Evolutionary conservation across 495 filamentous ascomycete genomes (phyloP), one percentile per base, ranked within the genome.

Genomic region (Polyplosphaeria fusca): DNA sequence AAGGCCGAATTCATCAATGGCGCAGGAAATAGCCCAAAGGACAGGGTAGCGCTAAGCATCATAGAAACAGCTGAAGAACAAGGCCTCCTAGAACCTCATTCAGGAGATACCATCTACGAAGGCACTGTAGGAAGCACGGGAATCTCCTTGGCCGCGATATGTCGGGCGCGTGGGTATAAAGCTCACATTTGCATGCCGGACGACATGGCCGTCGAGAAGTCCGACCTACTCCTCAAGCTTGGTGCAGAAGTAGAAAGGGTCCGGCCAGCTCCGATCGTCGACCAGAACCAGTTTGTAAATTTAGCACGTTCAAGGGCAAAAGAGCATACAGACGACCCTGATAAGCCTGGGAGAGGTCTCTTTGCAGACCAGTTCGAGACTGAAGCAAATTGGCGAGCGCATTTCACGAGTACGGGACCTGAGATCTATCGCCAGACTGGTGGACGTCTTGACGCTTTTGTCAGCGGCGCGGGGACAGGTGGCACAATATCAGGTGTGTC

Each of bases 311-410:
- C 74, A 20, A 82, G 88, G 38, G 91, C 93, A 0, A 67, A 68
- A 35, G 79, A 86, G 42, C 93, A 96, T 66, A 85, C 83, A 9
- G 70, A 67, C 7, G 75, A 79, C 39, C 77, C 84, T 0, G 65
- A 67, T 0, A 68, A 66, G 4, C 51, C 58, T 7, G 72, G 74
- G 16, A 74, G 78, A 22, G 93, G 93, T 13, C 93, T 92, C 71
- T 99, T 99, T 71, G 91, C 91, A 0, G 87, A 99, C 68, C 93
- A 99, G 67, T 99, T 99, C 71, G 93, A 99, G 71, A 92, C 85
- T 47, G 72, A 77, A 40, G 85, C 86, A 9, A 99, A 99, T 73
- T 95, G 83, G 79, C 71, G 77, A 32, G 91, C 94, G 2, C 93
- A 99, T 71, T 82, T 83, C 61, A 73, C 80, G 19, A 80, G 85